Evolutionary conservation across 257 asterid genomes (phyloP), one percentile per base, ranked within the genome.

Genomic region (Nicotiana otophora): DNA sequence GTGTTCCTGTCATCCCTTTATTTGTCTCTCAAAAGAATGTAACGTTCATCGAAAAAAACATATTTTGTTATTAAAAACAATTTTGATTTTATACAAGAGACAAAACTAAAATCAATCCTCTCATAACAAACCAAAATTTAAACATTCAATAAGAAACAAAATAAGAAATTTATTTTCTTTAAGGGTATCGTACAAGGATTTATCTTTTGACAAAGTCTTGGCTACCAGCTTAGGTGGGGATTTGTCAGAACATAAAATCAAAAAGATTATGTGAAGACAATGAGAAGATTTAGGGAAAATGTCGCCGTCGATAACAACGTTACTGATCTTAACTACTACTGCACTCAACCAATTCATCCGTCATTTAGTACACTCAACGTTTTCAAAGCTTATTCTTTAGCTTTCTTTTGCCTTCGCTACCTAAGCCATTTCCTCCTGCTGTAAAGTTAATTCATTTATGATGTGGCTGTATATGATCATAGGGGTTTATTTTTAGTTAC

Each of bases 291-390:
- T 67, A 62, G 62, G 84, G 58, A 20, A 39, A 42, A 70, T 70
- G 78, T 70, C 83, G 68, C 31, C 58, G 70, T 61, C 68, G 72
- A 67, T 34, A 81, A 61, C 81, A 54, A 83, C 83, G 76, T n/a
- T 23, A 83, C 58, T 57, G 36, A 30, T 81, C 72, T 84, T 76
- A 84, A 84, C 83, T 34, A 84, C 84, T 79, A 65, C 81, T 78
- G n/a, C 68, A 16, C 75, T 79, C 80, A 30, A 64, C 86, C 87
- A 83, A 87, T 83, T 81, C 84, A 81, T 83, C 16, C 42, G 31
- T 63, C 80, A 69, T 60, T 54, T 67, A 54, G 12, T n/a, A 11
- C 42, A 46, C 19, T 11, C 36, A 72, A 46, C 1, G 79, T 46
- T 14, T 46, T 20, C 36, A 72, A 11, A 20, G 2, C 57, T 46